Conservation (phyloP, 257 asterid genomes). For the Henckelia pumila region DNA sequence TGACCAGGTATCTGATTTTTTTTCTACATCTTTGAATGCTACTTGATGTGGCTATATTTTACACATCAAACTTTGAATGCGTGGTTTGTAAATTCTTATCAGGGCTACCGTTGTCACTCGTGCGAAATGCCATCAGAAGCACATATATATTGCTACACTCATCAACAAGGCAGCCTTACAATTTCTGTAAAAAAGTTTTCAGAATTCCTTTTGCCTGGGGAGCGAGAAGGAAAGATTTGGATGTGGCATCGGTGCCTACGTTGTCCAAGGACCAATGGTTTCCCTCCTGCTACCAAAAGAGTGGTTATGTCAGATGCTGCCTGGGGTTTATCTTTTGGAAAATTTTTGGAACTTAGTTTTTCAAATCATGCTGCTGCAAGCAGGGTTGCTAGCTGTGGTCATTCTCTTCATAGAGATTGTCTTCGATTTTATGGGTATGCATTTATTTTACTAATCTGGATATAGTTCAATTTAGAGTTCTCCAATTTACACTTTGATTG, state of each 20-base stretch:
- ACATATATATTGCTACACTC: constrained; percentile 75
- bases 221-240: constrained; percentile 71
- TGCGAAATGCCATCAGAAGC: constrained; percentile 80
- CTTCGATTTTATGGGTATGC: constrained; percentile 77
- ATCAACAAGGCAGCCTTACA: constrained; percentile 76
- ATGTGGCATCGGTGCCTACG: constrained; percentile 88
- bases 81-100: constrained; percentile 25
- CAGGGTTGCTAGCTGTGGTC: constrained; percentile 85
- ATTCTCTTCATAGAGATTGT: constrained; percentile 83
- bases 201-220: constrained; percentile 60
- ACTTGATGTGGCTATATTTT: constrained; percentile 1
- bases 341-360: constrained; percentile 75
- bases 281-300: constrained; percentile 68
- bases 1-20: constrained; percentile 54
- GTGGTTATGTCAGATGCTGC: constrained; percentile 77
- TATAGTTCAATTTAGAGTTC: constrained; percentile 4
- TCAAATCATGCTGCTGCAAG: constrained; percentile 84
- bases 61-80: constrained; percentile 12
- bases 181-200: constrained; percentile 55
- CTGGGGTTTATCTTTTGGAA: constrained; percentile 78
- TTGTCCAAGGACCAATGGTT: constrained; percentile 65
- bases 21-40: constrained; percentile 11
- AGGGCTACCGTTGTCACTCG: constrained; percentile 57
- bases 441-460: constrained; percentile 7
- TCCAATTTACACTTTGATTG: constrained; percentile 6